Percentiles rank a stretch among this genome's conserved stretches.
Conservation (phyloP, 2,329 filamentous ascomycete species). For the Macrophomina pseudophaseolina region DNA sequence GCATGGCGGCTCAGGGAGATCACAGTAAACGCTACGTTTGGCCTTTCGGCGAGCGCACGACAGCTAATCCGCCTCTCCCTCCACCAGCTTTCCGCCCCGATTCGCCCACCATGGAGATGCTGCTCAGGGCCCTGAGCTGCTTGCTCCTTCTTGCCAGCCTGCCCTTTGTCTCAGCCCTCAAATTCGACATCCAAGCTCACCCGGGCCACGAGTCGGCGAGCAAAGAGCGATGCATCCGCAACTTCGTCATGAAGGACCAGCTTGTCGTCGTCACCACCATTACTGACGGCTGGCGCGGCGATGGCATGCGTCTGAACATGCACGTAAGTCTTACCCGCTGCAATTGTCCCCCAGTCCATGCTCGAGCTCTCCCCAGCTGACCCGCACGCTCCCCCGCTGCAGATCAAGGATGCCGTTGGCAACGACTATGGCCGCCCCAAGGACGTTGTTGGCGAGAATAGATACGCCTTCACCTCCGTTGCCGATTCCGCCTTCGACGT, state of each 20-base stretch:
- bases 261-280: slow-evolving; percentile 94
- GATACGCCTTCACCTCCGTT: slow-evolving; percentile 92
- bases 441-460: slow-evolving; percentile 88
- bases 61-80: background rate
- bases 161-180: slow-evolving; percentile 69
- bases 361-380: slow-evolving; percentile 14
- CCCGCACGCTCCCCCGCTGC: slow-evolving; percentile 26
- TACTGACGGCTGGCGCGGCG: slow-evolving; percentile 81
- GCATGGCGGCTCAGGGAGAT: slow-evolving; percentile 7
- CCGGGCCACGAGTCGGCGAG: slow-evolving; percentile 64
- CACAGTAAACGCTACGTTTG: slow-evolving; percentile 11
- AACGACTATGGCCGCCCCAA: slow-evolving; percentile 94
- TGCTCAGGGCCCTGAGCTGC: slow-evolving; percentile 40
- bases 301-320: slow-evolving; percentile 94
- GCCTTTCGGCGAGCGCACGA: slow-evolving; percentile 10
- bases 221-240: slow-evolving; percentile 89
- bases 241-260: slow-evolving; percentile 91
- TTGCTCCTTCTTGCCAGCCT: slow-evolving; percentile 47
- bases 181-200: slow-evolving; percentile 87
- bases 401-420: slow-evolving; percentile 94
- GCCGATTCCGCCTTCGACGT: slow-evolving; percentile 93
- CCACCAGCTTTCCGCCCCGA: background rate
- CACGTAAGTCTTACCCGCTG: slow-evolving; percentile 65
- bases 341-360: background rate
- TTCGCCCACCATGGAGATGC: slow-evolving; percentile 40